These are phyloP conservation scores for Aspergillus thermomutatus DNA, from an alignment of 2,329 filamentous ascomycete species.

Conservation along the genomic window DNA sequence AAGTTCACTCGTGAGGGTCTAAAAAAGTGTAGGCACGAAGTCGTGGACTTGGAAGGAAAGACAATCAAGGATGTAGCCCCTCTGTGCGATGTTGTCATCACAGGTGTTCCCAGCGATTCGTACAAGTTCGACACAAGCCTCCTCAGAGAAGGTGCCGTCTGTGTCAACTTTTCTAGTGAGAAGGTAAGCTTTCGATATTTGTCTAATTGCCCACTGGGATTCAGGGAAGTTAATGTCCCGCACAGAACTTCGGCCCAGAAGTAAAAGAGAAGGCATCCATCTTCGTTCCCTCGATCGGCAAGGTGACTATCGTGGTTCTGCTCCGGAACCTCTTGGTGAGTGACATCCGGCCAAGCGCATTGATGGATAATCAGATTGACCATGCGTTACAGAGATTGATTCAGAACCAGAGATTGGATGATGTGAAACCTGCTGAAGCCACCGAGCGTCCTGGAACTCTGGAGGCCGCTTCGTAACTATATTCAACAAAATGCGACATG, in stretches of 20 bases:
- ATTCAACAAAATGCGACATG: slow-evolving; percentile 1
- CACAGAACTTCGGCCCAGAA: slow-evolving; percentile 76
- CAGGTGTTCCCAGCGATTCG: slow-evolving; percentile 79
- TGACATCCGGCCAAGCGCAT: slow-evolving; percentile 18
- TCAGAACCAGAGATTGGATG: slow-evolving; percentile 40
- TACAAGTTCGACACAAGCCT: slow-evolving; percentile 87
- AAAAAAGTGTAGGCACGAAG: slow-evolving; percentile 79
- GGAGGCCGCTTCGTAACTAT: slow-evolving; percentile 28
- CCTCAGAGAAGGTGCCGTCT: slow-evolving; percentile 87
- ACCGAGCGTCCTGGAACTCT: slow-evolving; percentile 41
- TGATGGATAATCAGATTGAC: slow-evolving; percentile 13
- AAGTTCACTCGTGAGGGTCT: slow-evolving; percentile 86
- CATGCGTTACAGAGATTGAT: slow-evolving; percentile 34
- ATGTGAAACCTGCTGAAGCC: slow-evolving; percentile 39
- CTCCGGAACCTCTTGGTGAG: slow-evolving; percentile 83
- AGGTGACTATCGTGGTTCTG: slow-evolving; percentile 92
- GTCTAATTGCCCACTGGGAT: not conserved
- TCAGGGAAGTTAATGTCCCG: not conserved
- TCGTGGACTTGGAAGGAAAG: slow-evolving; percentile 78
- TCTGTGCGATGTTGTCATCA: slow-evolving; percentile 89
- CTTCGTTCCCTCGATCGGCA: slow-evolving; percentile 94
- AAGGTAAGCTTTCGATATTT: slow-evolving; percentile 50
- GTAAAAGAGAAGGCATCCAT: slow-evolving; percentile 96
- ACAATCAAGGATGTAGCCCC: slow-evolving; percentile 76
- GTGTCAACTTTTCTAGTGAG: slow-evolving; percentile 96